Percentiles rank a stretch among this genome's conserved stretches.
phyloP scores from a whole-genome alignment of 2,329 filamentous ascomycete genomes.

The Intubia oerlemansii region DNA sequence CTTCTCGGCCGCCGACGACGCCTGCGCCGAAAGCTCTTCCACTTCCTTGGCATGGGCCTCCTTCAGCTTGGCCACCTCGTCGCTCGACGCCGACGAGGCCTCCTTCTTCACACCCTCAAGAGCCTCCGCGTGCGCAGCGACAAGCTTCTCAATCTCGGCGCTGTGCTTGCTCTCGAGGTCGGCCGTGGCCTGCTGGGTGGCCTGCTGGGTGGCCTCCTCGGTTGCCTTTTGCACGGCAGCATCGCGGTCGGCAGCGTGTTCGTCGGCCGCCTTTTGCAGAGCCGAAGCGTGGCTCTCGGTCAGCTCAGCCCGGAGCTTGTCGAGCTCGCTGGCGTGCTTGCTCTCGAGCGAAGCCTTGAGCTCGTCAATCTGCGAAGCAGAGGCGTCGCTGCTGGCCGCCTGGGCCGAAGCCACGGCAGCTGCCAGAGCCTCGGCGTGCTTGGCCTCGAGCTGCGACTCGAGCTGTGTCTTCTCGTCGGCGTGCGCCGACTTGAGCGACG shows the following conservation, averaged over 20 bases:
- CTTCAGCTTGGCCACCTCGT: conserved; percentile 14
- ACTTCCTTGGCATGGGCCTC: conserved; percentile 16
- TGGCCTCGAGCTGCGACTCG: conserved; percentile 14
- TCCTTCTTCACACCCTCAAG: conserved; percentile 23
- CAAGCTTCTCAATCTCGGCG: conserved; percentile 24
- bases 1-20: conserved; percentile 16
- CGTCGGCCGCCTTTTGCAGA: conserved; percentile 12
- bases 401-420: conserved; percentile 8
- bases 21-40: conserved; percentile 15
- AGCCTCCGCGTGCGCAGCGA: conserved; percentile 20
- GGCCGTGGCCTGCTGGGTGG: conserved; percentile 19
- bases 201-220: conserved; percentile 7
- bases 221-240: conserved; percentile 18
- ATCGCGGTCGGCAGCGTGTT: conserved; percentile 12
- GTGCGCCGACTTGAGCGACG: conserved; percentile 31
- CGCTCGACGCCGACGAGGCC: conserved; percentile 21
- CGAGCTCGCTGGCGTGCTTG: conserved; percentile 21
- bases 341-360: conserved; percentile 20
- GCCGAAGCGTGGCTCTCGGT: conserved; percentile 6
- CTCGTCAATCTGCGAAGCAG: conserved; percentile 14
- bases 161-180: conserved; percentile 15
- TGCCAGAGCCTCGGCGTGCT: conserved; percentile 13
- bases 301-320: conserved; percentile 18
- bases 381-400: conserved; percentile 9
- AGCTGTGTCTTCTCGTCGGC: conserved; percentile 17